Conservation (phyloP, 192 early-diverging fungal genomes). For the Rhizoclosmatium globosum region DNA sequence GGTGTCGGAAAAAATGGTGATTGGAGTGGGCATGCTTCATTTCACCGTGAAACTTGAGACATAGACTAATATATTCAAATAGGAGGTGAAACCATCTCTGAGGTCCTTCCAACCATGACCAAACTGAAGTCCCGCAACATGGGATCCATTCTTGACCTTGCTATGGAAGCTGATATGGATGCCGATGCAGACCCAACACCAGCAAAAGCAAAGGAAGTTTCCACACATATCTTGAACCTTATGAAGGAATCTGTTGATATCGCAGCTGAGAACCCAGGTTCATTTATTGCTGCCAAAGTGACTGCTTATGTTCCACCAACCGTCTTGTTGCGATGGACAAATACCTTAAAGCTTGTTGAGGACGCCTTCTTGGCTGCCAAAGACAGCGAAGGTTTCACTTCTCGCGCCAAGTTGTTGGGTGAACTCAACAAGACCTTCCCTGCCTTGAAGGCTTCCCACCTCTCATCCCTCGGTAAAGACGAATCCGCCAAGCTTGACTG, state of each 20-base stretch:
- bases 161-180: constrained; percentile 72
- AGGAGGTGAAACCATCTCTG: constrained; percentile 86
- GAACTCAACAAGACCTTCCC: constrained; percentile 42
- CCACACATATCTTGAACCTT: constrained; percentile 71
- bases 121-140: constrained; percentile 68
- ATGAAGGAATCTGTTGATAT: constrained; percentile 81
- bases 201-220: constrained; percentile 41
- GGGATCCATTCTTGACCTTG: constrained; percentile 86
- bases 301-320: constrained; percentile 83
- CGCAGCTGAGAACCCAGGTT: constrained; percentile 67
- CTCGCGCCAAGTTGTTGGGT: constrained; percentile 24
- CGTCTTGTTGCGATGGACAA: constrained; percentile 79
- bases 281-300: constrained; percentile 91
- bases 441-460: constrained; percentile 35
- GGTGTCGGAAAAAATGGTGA: too few relatives aligned
- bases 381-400: constrained; percentile 17
- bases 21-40: too few relatives aligned
- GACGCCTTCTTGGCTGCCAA: constrained; percentile 53
- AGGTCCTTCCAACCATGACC: constrained; percentile 86
- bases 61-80: too few relatives aligned
- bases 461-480: constrained; percentile 55
- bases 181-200: constrained; percentile 39
- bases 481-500: constrained; percentile 68
- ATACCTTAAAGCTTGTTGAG: constrained; percentile 56
- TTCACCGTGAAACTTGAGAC: too few relatives aligned